A percentile compares a stretch with the other conserved stretches of the same genome.
These are phyloP conservation scores for Penicillium canescens DNA, from an alignment of 495 filamentous ascomycete species.

Conservation along the genomic window DNA sequence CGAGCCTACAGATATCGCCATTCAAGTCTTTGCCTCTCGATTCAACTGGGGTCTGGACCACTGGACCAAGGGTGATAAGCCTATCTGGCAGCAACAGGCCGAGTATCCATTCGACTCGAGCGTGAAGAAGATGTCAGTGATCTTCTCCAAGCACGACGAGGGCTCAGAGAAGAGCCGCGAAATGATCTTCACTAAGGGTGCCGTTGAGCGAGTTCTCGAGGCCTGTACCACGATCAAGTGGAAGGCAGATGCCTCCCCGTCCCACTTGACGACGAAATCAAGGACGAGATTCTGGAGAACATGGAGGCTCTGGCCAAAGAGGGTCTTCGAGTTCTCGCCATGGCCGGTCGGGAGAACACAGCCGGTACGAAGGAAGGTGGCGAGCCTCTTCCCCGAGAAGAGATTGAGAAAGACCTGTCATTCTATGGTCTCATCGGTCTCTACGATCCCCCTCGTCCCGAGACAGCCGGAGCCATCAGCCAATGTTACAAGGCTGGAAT, in stretches of 20 bases:
- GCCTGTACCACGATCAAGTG: constrained; percentile 57
- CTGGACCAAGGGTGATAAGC: constrained; percentile 49
- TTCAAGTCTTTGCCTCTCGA: constrained; percentile 66
- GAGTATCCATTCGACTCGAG: constrained; percentile 70
- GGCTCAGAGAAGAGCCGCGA: constrained; percentile 27
- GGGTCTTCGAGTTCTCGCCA: constrained; percentile 64
- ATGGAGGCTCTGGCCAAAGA: constrained; percentile 64
- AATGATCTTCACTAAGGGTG: constrained; percentile 73
- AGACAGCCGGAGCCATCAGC: constrained; percentile 52
- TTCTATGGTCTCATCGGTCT: constrained; percentile 71
- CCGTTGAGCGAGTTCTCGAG: constrained; percentile 76
- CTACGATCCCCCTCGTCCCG: constrained; percentile 69
- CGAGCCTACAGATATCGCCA: constrained; percentile 70
- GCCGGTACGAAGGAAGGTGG: constrained; percentile 31
- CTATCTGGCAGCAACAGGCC: constrained; percentile 55
- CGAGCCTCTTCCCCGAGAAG: constrained; percentile 49
- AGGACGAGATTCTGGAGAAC: constrained; percentile 57
- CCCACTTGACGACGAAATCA: constrained; percentile 42
- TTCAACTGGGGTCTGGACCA: constrained; percentile 60
- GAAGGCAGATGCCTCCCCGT: constrained; percentile 35
- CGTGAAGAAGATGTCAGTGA: constrained; percentile 69
- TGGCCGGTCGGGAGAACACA: constrained; percentile 52
- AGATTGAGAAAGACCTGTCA: constrained; percentile 58
- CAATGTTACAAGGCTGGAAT: constrained; percentile 68
- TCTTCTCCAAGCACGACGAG: constrained; percentile 45